phyloP scores from a whole-genome alignment of 2,329 filamentous ascomycete species.

The Lecanicillium sp. region DNA sequence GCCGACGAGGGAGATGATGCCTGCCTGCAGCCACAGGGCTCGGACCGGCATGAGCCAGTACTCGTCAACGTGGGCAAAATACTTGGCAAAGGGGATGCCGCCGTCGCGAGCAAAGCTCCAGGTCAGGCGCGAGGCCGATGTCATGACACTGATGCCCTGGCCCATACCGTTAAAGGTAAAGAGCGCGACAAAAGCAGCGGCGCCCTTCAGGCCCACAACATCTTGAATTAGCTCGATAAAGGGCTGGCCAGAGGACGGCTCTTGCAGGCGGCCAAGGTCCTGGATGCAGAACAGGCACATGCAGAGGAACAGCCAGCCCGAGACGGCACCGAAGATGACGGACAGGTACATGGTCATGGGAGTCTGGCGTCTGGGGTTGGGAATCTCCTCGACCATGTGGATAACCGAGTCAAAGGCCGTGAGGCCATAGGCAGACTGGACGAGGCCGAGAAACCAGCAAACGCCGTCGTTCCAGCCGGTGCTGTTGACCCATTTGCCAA shows the following conservation, averaged over 20 bases:
- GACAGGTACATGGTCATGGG: conserved; percentile 48
- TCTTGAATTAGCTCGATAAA: conserved; percentile 43
- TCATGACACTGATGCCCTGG: conserved; percentile 46
- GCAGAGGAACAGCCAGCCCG: conserved; percentile 46
- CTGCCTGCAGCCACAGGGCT: conserved; percentile 46
- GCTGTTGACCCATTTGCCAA: conserved; percentile 40
- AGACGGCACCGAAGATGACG: conserved; percentile 41
- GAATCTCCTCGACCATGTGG: conserved; percentile 53
- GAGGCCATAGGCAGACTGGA: conserved; percentile 51
- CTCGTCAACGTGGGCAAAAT: conserved; percentile 37
- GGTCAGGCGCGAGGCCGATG: conserved; percentile 44
- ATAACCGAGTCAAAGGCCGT: conserved; percentile 54
- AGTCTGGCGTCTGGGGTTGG: conserved; percentile 42
- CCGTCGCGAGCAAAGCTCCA: conserved; percentile 52
- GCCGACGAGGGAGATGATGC: conserved; percentile 39
- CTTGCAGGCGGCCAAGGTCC: conserved; percentile 34
- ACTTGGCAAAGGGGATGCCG: conserved; percentile 39
- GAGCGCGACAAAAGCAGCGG: conserved; percentile 39
- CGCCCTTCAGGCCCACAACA: conserved; percentile 31
- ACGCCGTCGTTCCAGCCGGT: conserved; percentile 49
- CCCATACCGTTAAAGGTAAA: conserved; percentile 52
- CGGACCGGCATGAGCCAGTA: conserved; percentile 48
- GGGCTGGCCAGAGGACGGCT: conserved; percentile 35
- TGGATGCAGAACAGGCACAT: conserved; percentile 47
- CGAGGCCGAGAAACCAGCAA: conserved; percentile 52